Conservation (phyloP, 129 eudicot species). For the Tagetes erecta region DNA sequence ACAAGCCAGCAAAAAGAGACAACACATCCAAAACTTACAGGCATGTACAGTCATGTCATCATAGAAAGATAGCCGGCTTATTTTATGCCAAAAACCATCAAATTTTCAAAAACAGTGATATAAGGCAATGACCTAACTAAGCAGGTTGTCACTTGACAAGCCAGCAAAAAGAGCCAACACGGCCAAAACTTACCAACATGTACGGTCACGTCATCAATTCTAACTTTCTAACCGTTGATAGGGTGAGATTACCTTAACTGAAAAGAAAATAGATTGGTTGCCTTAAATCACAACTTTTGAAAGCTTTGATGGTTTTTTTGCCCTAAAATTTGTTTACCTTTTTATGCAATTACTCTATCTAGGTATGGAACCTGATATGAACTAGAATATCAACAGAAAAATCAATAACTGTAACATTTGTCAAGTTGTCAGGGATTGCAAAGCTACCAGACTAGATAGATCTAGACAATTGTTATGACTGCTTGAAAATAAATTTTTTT, state of each 20-base stretch:
- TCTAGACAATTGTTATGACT: slow-evolving; percentile 8
- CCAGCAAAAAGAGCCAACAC: not conserved
- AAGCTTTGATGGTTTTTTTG: not conserved
- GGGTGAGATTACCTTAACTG: not conserved
- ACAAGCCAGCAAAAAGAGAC: not conserved
- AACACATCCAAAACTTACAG: not conserved
- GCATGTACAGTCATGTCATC: not conserved
- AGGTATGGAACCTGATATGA: not conserved
- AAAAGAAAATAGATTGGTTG: not conserved
- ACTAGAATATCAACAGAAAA: not conserved
- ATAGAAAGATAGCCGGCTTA: not conserved
- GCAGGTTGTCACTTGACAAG: not conserved
- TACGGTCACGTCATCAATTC: not conserved
- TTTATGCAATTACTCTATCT: not conserved
- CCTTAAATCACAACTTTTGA: not conserved
- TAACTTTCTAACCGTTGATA: not conserved
- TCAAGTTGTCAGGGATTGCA: not conserved
- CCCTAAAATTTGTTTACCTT: not conserved
- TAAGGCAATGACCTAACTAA: not conserved
- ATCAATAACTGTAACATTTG: not conserved
- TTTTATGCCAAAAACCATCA: slow-evolving; percentile 1
- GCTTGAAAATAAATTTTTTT: not conserved
- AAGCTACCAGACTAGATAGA: not conserved
- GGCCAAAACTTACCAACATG: not conserved
- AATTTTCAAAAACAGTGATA: not conserved